phyloP scores from a whole-genome alignment of 169 alveolate genomes.

The Toxoplasma gondii region DNA sequence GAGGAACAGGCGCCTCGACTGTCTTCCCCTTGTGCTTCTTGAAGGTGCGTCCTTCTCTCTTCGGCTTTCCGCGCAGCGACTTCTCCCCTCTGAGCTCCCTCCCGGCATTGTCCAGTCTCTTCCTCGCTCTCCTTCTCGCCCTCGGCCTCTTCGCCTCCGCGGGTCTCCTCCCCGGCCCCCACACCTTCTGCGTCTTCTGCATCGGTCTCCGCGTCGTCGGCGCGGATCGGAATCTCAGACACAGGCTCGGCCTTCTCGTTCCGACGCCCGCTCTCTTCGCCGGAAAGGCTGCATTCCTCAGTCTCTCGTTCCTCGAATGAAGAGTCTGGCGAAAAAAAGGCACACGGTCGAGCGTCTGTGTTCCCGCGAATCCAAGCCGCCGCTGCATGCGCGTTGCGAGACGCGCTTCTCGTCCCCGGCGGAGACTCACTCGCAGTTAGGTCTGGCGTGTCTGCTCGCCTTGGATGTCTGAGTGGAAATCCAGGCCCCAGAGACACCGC shows the following conservation, averaged over 20 bases:
- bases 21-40: too few relatives aligned
- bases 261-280: too few relatives aligned
- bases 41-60: too few relatives aligned
- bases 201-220: too few relatives aligned
- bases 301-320: too few relatives aligned
- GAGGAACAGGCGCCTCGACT: too few relatives aligned
- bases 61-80: too few relatives aligned
- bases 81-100: not conserved
- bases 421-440: not conserved
- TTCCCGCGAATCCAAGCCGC: not conserved
- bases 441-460: not conserved
- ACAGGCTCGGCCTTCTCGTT: too few relatives aligned
- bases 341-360: not conserved
- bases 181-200: not conserved
- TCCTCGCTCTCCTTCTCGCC: not conserved
- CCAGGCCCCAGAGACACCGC: not conserved
- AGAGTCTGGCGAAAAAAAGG: not conserved
- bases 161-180: not conserved
- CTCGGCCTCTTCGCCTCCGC: not conserved
- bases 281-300: too few relatives aligned
- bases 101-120: not conserved
- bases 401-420: not conserved
- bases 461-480: not conserved
- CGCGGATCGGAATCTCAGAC: too few relatives aligned
- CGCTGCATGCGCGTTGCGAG: not conserved